Percentiles rank a stretch among this genome's conserved stretches.
Evolutionary conservation across 805 yeast genomes (phyloP).

Genomic region (Brettanomyces naardenensis): DNA sequence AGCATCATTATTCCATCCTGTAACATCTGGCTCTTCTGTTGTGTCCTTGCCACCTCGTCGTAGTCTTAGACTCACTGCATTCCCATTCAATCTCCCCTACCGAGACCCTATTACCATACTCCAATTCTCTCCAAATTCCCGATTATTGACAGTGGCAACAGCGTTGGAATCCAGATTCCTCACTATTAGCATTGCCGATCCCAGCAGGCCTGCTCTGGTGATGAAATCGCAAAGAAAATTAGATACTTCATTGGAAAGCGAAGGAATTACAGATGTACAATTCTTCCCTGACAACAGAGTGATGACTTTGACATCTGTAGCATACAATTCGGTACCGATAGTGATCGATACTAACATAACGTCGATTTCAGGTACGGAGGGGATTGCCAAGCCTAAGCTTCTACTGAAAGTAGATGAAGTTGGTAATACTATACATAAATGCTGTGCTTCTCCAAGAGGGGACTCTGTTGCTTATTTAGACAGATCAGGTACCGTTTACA

Average conservation of each 20-base stretch:
- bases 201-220: slow-evolving; percentile 55
- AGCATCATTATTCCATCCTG: background rate
- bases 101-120: slow-evolving; percentile 75
- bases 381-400: slow-evolving; percentile 52
- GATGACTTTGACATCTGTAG: slow-evolving; percentile 47
- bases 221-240: slow-evolving; percentile 60
- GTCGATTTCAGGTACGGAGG: slow-evolving; percentile 28
- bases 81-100: slow-evolving; percentile 65
- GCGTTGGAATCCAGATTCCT: slow-evolving; percentile 72
- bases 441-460: slow-evolving; percentile 76
- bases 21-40: slow-evolving; percentile 3
- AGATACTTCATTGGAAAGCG: slow-evolving; percentile 67
- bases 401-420: slow-evolving; percentile 65
- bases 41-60: background rate
- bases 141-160: slow-evolving; percentile 68
- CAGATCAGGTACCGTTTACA: slow-evolving; percentile 66
- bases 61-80: slow-evolving; percentile 15
- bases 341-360: slow-evolving; percentile 58
- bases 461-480: slow-evolving; percentile 79
- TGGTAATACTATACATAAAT: slow-evolving; percentile 69
- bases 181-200: slow-evolving; percentile 58
- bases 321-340: slow-evolving; percentile 60
- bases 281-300: slow-evolving; percentile 62
- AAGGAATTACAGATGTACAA: slow-evolving; percentile 78
- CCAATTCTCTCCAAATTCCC: slow-evolving; percentile 64